Conservation (phyloP, 305 asterid genomes). For the Fraxinus dipetala region DNA sequence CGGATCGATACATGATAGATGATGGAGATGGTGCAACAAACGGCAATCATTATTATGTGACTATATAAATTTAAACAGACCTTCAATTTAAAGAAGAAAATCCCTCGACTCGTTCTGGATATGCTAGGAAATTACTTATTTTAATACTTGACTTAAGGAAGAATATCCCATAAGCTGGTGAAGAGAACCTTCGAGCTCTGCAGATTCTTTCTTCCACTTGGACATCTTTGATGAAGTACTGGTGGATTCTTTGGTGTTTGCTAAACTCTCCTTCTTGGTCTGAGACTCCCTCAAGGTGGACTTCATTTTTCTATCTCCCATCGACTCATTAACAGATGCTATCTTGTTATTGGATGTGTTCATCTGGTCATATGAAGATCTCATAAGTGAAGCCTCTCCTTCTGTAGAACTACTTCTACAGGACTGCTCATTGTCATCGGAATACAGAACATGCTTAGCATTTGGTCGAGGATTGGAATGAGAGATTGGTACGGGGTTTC, state of each 20-base stretch:
- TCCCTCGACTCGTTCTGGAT: background rate
- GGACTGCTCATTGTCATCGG: conserved; percentile 57
- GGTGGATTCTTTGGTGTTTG: conserved; percentile 25
- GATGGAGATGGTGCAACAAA: background rate
- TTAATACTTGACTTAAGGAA: conserved; percentile 57
- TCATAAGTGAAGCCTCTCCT: conserved; percentile 34
- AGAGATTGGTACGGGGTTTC: conserved; percentile 28
- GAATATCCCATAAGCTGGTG: conserved; percentile 85
- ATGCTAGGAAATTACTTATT: background rate
- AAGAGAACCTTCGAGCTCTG: conserved; percentile 64
- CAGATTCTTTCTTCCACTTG: conserved; percentile 31
- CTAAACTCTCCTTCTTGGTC: conserved; percentile 11
- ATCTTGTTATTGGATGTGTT: conserved; percentile 27
- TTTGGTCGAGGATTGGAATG: conserved; percentile 29
- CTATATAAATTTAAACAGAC: background rate
- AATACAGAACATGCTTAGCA: conserved; percentile 41
- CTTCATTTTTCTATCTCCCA: conserved; percentile 53
- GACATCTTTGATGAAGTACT: conserved; percentile 39
- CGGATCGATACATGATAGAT: background rate
- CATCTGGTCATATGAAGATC: conserved; percentile 26
- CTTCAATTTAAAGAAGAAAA: background rate
- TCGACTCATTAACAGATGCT: conserved; percentile 26
- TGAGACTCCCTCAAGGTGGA: conserved; percentile 28
- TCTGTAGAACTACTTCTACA: conserved; percentile 52
- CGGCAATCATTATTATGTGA: background rate